Percentiles rank a stretch among this genome's conserved stretches.
These are phyloP conservation scores for Cutaneotrichosporon mucoides DNA, from an alignment of 1,284 basidiomycete genomes.

Conservation along the genomic window DNA sequence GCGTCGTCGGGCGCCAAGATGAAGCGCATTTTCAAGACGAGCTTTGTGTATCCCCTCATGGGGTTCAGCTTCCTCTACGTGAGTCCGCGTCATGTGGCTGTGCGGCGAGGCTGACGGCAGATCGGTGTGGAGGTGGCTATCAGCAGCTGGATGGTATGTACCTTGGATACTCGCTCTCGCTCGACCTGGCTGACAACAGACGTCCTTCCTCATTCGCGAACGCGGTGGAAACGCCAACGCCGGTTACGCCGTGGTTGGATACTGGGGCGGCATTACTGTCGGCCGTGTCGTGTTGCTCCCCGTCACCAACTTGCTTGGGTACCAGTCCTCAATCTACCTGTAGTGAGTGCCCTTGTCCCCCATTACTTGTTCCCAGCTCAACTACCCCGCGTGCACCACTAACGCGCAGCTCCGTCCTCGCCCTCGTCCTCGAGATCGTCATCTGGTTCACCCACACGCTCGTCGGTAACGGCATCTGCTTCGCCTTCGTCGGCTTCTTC, in stretches of 20 bases:
- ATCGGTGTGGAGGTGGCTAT: constrained; percentile 18
- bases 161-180: not conserved
- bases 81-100: not conserved
- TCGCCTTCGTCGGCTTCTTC: constrained; percentile 55
- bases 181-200: not conserved
- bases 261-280: constrained; percentile 26
- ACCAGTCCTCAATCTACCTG: constrained; percentile 21
- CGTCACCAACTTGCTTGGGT: constrained; percentile 25
- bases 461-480: constrained; percentile 55
- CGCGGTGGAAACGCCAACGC: constrained; percentile 15
- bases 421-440: constrained; percentile 52
- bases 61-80: constrained; percentile 16
- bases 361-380: not conserved
- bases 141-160: constrained; percentile 7
- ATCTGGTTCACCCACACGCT: constrained; percentile 59
- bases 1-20: constrained; percentile 7
- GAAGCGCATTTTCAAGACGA: constrained; percentile 16
- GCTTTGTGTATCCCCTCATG: constrained; percentile 11
- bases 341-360: constrained; percentile 14
- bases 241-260: constrained; percentile 22
- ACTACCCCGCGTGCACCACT: too few relatives aligned
- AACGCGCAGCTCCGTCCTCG: constrained; percentile 9
- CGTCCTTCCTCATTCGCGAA: constrained; percentile 20
- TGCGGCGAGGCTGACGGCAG: not conserved
- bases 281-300: constrained; percentile 23